A percentile compares a stretch with the other conserved stretches of the same genome.
These are phyloP conservation scores for Phytophthora pseudosyringae DNA, from an alignment of 352 stramenopile genomes.

Conservation along the genomic window DNA sequence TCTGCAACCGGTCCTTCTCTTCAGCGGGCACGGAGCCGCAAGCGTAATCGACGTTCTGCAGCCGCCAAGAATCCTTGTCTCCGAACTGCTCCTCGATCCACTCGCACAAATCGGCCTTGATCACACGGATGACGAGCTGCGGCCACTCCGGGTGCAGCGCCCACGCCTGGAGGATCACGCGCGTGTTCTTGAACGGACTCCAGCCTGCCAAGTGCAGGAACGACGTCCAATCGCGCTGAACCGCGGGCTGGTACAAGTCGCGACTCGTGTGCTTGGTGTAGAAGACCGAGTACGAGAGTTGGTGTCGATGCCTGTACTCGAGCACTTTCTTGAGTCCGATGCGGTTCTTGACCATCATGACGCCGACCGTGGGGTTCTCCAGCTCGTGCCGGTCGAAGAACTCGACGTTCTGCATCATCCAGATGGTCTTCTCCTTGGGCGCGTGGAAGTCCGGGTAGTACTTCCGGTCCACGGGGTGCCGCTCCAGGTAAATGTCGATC, in stretches of 20 bases:
- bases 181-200: constrained; percentile 84
- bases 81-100: constrained; percentile 75
- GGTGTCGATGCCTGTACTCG: constrained; percentile 78
- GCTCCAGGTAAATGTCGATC: constrained; percentile 82
- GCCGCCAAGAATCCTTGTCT: constrained; percentile 46
- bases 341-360: constrained; percentile 88
- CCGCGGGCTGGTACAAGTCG: constrained; percentile 62
- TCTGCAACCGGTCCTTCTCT: constrained; percentile 72
- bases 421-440: constrained; percentile 75
- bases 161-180: constrained; percentile 75
- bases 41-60: constrained; percentile 82
- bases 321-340: constrained; percentile 84
- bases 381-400: constrained; percentile 87
- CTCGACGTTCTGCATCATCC: constrained; percentile 89
- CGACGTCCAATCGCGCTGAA: constrained; percentile 73
- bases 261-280: constrained; percentile 87
- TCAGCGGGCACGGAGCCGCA: constrained; percentile 62
- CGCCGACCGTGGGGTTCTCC: constrained; percentile 65
- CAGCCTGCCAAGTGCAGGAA: constrained; percentile 76
- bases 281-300: constrained; percentile 79
- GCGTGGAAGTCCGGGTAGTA: constrained; percentile 67
- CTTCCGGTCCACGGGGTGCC: constrained; percentile 74
- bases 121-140: constrained; percentile 70
- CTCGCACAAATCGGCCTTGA: constrained; percentile 63
- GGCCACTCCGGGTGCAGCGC: constrained; percentile 78